phyloP scores from a whole-genome alignment of 164 flowering plant species.

The Sextonia rubra region DNA sequence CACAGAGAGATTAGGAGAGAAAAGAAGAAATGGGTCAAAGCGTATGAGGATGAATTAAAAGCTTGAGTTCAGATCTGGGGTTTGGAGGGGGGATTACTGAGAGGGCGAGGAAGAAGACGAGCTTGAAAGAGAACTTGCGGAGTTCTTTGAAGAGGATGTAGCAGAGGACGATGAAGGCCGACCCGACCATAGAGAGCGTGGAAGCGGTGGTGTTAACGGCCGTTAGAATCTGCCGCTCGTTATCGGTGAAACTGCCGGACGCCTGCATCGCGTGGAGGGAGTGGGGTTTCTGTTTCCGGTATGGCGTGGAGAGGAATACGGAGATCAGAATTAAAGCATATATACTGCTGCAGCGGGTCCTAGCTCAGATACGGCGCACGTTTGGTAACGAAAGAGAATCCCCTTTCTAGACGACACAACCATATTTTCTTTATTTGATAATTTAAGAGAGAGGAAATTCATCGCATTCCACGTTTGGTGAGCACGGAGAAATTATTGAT shows the following conservation, averaged over 20 bases:
- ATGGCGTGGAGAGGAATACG: too few relatives aligned
- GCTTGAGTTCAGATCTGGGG: not conserved
- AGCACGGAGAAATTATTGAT: too few relatives aligned
- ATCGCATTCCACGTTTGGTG: too few relatives aligned
- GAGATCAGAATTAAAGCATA: too few relatives aligned
- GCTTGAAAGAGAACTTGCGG: slow-evolving; percentile 97
- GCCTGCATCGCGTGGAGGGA: not conserved
- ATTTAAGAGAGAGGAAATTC: too few relatives aligned
- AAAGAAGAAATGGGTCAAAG: not conserved
- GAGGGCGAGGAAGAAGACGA: slow-evolving; percentile 95
- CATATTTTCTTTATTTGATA: too few relatives aligned
- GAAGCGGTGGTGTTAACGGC: slow-evolving; percentile 70
- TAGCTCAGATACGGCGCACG: too few relatives aligned
- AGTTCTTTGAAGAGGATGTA: slow-evolving; percentile 85
- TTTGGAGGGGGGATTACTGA: slow-evolving; percentile 33
- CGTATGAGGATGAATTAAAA: not conserved
- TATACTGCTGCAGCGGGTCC: too few relatives aligned
- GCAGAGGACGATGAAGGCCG: slow-evolving; percentile 88
- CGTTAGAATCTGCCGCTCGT: slow-evolving; percentile 51
- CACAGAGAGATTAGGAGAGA: not conserved
- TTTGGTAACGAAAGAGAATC: too few relatives aligned
- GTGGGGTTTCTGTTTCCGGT: too few relatives aligned
- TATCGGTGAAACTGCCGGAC: slow-evolving; percentile 38
- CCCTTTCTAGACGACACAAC: too few relatives aligned
- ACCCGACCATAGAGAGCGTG: slow-evolving; percentile 67